These are phyloP conservation scores for Clonostachys rhizophaga DNA, from an alignment of 2,329 filamentous ascomycete genomes.

Conservation along the genomic window DNA sequence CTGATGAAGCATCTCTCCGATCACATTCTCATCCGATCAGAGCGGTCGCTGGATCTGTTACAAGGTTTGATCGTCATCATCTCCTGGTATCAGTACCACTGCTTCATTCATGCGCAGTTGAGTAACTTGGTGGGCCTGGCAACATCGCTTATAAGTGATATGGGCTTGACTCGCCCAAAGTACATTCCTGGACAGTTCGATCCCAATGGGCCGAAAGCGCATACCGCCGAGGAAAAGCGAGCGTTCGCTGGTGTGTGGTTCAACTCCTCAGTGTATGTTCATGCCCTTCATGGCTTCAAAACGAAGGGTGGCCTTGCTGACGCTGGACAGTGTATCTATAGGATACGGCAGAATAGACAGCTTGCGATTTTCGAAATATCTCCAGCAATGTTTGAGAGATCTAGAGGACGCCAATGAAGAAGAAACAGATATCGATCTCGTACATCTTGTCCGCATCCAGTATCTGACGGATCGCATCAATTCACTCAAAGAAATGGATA, in stretches of 20 bases:
- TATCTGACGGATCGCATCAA: slow-evolving; percentile 43
- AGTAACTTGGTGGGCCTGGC: slow-evolving; percentile 45
- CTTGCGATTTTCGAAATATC: slow-evolving; percentile 45
- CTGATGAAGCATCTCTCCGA: slow-evolving; percentile 41
- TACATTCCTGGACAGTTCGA: slow-evolving; percentile 14
- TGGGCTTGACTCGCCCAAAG: slow-evolving; percentile 34
- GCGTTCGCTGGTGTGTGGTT: slow-evolving; percentile 50
- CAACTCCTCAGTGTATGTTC: slow-evolving; percentile 42
- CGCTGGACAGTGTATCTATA: slow-evolving; percentile 18
- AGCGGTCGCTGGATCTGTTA: slow-evolving; percentile 44
- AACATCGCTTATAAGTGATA: slow-evolving; percentile 37
- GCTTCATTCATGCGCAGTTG: slow-evolving; percentile 46
- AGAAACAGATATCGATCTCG: slow-evolving; percentile 38
- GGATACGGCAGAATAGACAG: slow-evolving; percentile 39
- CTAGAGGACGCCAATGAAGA: slow-evolving; percentile 37
- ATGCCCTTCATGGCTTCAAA: not conserved
- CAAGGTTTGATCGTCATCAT: slow-evolving; percentile 42
- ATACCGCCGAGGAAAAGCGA: slow-evolving; percentile 48
- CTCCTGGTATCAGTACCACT: slow-evolving; percentile 50
- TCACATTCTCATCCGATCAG: slow-evolving; percentile 41
- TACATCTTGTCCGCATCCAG: slow-evolving; percentile 43
- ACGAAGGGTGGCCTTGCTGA: slow-evolving; percentile 14
- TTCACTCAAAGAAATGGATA: slow-evolving; percentile 25
- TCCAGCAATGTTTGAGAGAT: slow-evolving; percentile 42
- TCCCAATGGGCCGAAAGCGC: slow-evolving; percentile 7